A percentile compares a stretch with the other conserved stretches of the same genome.
Evolutionary conservation across 2,329 filamentous ascomycete genomes (phyloP).

Genomic region (Pseudocercospora ulei): DNA sequence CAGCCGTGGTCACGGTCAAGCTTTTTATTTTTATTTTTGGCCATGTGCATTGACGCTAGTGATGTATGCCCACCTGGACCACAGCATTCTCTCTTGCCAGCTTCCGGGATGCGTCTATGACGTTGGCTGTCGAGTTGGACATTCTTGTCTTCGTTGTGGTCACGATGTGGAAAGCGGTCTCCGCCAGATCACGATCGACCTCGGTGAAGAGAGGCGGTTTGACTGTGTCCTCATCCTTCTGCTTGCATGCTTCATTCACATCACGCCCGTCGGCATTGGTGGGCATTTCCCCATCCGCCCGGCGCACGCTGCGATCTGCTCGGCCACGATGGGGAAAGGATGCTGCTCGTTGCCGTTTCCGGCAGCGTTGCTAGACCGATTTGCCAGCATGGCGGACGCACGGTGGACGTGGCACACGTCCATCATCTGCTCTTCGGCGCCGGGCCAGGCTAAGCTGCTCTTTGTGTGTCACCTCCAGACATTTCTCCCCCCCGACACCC

Average conservation of each 20-base stretch:
- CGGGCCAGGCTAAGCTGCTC: neutral
- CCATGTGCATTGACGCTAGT: conserved; percentile 8
- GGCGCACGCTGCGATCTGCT: neutral
- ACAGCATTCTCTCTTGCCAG: no score
- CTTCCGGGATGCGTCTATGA: no score
- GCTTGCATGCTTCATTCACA: neutral
- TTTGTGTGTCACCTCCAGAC: neutral
- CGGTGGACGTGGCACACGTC: no score
- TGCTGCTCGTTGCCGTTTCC: neutral
- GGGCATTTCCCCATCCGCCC: neutral
- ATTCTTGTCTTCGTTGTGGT: no score
- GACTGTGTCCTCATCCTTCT: neutral
- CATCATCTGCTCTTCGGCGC: neutral
- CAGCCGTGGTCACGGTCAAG: conserved; percentile 4
- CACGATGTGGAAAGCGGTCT: no score
- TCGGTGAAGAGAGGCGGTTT: no score
- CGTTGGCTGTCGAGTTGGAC: no score
- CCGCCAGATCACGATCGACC: no score
- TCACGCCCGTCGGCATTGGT: neutral
- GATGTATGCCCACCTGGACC: no score
- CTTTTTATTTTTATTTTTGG: no score
- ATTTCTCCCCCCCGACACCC: neutral
- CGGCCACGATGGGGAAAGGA: neutral
- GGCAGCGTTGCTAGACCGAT: neutral
- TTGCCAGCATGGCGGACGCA: conserved; percentile 2